Evolutionary conservation across 169 alveolate species (phyloP), one percentile per base, ranked within the genome.

Genomic region (Plasmodium vinckei): DNA sequence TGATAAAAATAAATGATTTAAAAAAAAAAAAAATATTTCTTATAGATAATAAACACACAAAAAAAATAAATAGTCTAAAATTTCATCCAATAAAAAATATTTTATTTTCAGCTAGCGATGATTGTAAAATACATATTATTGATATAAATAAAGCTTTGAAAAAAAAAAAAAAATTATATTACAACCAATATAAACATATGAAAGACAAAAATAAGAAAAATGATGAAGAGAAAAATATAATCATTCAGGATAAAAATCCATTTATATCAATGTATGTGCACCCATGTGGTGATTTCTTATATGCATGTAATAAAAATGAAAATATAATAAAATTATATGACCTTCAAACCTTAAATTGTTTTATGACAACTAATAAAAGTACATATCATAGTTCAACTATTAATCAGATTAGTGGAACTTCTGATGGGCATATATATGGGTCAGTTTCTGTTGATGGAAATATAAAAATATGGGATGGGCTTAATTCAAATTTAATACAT

Each of bases 201-300:
- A 15, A 19, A 27, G 9, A 70, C 87, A 87, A 67, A 64, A 67
- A 46, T 21, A 73, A 87, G 6, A 54, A 17, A 51, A 68, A 88
- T 63, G 57, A 67, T 5, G 79, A 39, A 17, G 13, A 21, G 15
- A 33, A 19, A 64, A 64, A 77, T 77, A 56, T 61, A 10, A 17
- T 53, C 19, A 77, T 77, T n/a, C 75, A 77, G 51, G 88, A 77
- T 57, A 77, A 77, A 13, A 77, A 77, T 21, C 64, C 88, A 9
- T 77, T 63, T 57, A 56, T 77, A 49, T 67, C 60, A 27, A 39
- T 17, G 73, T 93, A 33, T 90, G 96, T 93, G 69, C 96, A 93
- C 54, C 96, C 96, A 44, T 93, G 96, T 63, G 96, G 96, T 15
- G 96, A 93, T 73, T 93, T 93, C 68, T 57, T 93, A 47, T 89